These are phyloP conservation scores for Citrus maxima DNA, from an alignment of 345 rosid species.

Conservation along the genomic window DNA sequence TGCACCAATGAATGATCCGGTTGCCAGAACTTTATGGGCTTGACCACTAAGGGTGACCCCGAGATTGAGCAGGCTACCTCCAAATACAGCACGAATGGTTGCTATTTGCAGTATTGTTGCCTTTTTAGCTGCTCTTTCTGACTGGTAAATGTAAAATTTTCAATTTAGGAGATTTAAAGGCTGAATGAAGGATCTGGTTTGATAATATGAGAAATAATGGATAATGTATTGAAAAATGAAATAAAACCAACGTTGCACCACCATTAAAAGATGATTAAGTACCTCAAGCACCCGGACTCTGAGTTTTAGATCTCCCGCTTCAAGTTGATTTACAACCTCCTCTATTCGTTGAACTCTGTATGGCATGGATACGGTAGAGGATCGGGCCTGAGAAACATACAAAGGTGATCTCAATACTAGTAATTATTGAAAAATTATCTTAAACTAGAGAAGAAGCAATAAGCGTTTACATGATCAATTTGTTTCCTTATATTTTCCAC, in stretches of 20 bases:
- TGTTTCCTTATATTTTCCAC: slow-evolving; percentile 82
- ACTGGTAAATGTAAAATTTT: slow-evolving; percentile 36
- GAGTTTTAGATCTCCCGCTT: slow-evolving; percentile 82
- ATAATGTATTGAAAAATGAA: not conserved
- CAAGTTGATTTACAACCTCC: slow-evolving; percentile 83
- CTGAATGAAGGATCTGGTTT: not conserved
- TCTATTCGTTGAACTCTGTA: slow-evolving; percentile 74
- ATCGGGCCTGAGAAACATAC: slow-evolving; percentile 57
- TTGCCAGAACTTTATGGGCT: slow-evolving; percentile 63
- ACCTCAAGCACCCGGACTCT: slow-evolving; percentile 96
- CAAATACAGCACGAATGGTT: slow-evolving; percentile 73
- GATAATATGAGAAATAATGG: not conserved
- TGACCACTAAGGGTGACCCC: slow-evolving; percentile 67
- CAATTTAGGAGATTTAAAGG: not conserved
- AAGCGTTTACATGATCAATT: slow-evolving; percentile 65
- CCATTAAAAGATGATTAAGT: not conserved
- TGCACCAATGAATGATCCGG: slow-evolving; percentile 77
- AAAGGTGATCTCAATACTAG: not conserved
- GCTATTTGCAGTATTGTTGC: slow-evolving; percentile 90
- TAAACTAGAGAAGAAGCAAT: slow-evolving; percentile 4
- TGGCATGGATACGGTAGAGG: slow-evolving; percentile 81
- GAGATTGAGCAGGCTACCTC: slow-evolving; percentile 76
- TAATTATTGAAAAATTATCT: not conserved
- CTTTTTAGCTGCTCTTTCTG: slow-evolving; percentile 86
- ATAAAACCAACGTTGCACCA: not conserved